phyloP scores from a whole-genome alignment of 495 filamentous ascomycete genomes.

The Xylaria castorea region DNA sequence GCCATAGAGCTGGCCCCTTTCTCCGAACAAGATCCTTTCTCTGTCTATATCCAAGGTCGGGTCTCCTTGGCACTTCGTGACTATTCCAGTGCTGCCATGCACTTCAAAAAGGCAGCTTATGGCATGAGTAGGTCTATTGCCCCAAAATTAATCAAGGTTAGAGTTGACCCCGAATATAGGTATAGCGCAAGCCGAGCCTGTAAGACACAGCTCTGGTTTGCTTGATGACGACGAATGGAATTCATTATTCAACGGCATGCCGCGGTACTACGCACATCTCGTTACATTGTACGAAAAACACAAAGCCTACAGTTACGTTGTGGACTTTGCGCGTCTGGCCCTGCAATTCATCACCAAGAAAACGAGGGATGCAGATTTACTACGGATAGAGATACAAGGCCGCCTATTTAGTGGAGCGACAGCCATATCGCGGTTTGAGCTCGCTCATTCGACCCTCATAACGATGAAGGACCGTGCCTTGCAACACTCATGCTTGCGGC shows the following conservation, averaged over 20 bases:
- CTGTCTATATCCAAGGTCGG: conserved; percentile 85
- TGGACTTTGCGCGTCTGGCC: conserved; percentile 82
- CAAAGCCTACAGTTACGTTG: conserved; percentile 76
- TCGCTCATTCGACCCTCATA: conserved; percentile 80
- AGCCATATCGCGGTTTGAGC: conserved; percentile 75
- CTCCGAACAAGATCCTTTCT: conserved; percentile 69
- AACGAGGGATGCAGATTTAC: conserved; percentile 48
- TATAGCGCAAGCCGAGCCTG: conserved; percentile 36
- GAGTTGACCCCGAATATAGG: conserved; percentile 34
- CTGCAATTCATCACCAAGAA: conserved; percentile 63
- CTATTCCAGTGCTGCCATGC: conserved; percentile 70
- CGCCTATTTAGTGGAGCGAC: conserved; percentile 84
- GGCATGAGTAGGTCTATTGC: conserved; percentile 70
- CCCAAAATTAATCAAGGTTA: not conserved
- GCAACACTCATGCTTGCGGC: conserved; percentile 66
- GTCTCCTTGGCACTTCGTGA: conserved; percentile 76
- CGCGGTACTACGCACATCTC: conserved; percentile 87
- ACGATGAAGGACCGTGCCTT: conserved; percentile 72
- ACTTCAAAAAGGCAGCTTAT: conserved; percentile 84
- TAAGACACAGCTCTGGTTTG: conserved; percentile 62
- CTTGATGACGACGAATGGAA: conserved; percentile 75
- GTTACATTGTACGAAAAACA: conserved; percentile 79
- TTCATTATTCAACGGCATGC: conserved; percentile 75
- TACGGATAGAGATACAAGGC: conserved; percentile 72
- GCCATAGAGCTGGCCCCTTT: conserved; percentile 79